Evolutionary conservation across 352 stramenopile species (phyloP).

Genomic region (Thraustochytrium striatum): DNA sequence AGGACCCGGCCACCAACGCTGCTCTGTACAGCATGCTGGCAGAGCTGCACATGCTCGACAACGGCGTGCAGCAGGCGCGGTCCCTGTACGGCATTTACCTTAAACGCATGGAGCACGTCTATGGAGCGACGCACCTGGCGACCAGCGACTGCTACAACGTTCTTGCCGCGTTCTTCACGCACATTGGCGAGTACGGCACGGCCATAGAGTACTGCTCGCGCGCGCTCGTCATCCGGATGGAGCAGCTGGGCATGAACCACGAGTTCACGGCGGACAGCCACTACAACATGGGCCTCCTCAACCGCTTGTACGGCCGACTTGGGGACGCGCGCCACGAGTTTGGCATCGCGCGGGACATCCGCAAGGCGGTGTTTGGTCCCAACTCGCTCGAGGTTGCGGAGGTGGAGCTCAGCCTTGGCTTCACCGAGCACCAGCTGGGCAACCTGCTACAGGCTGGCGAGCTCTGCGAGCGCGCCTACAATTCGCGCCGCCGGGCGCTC

Average conservation of each 20-base stretch:
- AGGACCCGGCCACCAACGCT: constrained; percentile 29
- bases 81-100: constrained; percentile 45
- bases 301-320: constrained; percentile 28
- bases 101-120: constrained; percentile 29
- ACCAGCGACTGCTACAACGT: constrained; percentile 51
- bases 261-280: constrained; percentile 48
- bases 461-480: constrained; percentile 33
- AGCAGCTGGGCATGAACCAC: constrained; percentile 48
- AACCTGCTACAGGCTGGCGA: constrained; percentile 23
- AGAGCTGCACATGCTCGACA: constrained; percentile 8
- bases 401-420: constrained; percentile 47
- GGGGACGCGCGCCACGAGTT: constrained; percentile 42
- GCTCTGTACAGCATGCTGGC: constrained; percentile 22
- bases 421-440: constrained; percentile 45
- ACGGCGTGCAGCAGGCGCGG: constrained; percentile 19
- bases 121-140: constrained; percentile 26
- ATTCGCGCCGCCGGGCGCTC: background rate
- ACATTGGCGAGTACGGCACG: constrained; percentile 40
- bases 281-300: constrained; percentile 49
- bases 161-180: constrained; percentile 50
- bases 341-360: constrained; percentile 13
- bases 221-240: constrained; percentile 39
- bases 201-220: constrained; percentile 44
- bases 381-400: constrained; percentile 13
- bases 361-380: constrained; percentile 49